Conservation (phyloP, 2,329 filamentous ascomycete species). For the Clonostachys byssicola region DNA sequence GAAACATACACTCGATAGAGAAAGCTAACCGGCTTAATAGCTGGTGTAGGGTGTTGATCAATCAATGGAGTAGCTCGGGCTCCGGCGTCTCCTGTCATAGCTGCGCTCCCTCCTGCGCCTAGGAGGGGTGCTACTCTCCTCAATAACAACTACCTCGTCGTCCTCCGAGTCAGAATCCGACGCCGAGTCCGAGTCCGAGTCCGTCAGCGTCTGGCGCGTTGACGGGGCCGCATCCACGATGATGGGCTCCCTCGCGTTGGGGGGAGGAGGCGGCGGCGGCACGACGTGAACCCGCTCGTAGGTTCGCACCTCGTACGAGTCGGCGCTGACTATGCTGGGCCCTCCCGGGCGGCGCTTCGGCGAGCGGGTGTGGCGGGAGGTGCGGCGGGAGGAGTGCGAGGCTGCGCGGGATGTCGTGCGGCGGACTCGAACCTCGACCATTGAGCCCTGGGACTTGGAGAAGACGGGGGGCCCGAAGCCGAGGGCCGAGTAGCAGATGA, state of each 20-base stretch:
- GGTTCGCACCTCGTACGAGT: slow-evolving; percentile 20
- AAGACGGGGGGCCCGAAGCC: slow-evolving; percentile 31
- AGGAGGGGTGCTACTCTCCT: slow-evolving; percentile 22
- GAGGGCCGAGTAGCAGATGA: slow-evolving; percentile 44
- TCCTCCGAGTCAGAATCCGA: slow-evolving; percentile 8
- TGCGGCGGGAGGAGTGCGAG: slow-evolving; percentile 6
- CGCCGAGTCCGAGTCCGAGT: too few species aligned
- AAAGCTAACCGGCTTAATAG: too few species aligned
- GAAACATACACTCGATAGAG: too few species aligned
- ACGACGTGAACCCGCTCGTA: slow-evolving; percentile 6
- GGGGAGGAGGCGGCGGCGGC: neutral
- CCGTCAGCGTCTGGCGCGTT: slow-evolving; percentile 13
- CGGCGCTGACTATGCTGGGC: slow-evolving; percentile 10
- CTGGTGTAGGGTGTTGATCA: too few species aligned
- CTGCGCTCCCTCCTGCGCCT: slow-evolving; percentile 12
- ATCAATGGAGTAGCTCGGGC: too few species aligned
- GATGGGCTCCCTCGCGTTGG: slow-evolving; percentile 6
- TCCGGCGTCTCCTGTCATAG: too few species aligned
- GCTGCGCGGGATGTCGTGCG: slow-evolving; percentile 2
- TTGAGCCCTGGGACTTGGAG: slow-evolving; percentile 7
- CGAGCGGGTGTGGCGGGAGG: slow-evolving; percentile 10
- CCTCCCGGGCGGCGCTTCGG: slow-evolving; percentile 8
- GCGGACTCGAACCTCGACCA: slow-evolving; percentile 4
- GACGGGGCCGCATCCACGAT: slow-evolving; percentile 18
- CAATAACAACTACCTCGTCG: slow-evolving; percentile 31